These are phyloP conservation scores for Forsythia suspensa DNA, from an alignment of 257 asterid genomes.

Conservation along the genomic window DNA sequence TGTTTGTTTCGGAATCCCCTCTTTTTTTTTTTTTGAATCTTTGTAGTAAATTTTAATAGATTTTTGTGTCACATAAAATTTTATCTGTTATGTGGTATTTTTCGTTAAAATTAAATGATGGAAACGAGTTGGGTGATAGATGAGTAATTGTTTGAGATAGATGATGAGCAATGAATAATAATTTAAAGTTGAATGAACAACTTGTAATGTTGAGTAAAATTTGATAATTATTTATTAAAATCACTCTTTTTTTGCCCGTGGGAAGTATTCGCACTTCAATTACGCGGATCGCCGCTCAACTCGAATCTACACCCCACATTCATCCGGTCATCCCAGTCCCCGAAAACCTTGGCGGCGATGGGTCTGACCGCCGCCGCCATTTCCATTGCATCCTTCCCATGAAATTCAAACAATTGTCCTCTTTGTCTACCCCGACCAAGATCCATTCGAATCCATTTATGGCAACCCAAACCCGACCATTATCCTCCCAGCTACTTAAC, in stretches of 20 bases:
- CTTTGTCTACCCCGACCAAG: conserved; percentile 19
- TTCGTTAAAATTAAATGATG: no score
- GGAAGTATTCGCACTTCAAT: neutral
- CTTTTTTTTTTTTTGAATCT: no score
- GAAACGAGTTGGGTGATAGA: no score
- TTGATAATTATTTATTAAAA: no score
- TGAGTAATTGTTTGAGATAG: no score
- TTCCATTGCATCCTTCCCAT: conserved; percentile 30
- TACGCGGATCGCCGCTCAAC: neutral
- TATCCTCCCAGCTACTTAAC: conserved; percentile 28
- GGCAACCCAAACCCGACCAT: conserved; percentile 49
- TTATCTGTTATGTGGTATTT: no score
- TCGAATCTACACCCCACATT: neutral
- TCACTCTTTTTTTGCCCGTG: neutral
- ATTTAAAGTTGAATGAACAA: no score
- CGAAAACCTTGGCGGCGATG: conserved; percentile 33
- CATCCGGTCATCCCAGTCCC: neutral
- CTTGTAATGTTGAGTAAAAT: no score
- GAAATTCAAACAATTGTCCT: conserved; percentile 34
- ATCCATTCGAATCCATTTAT: conserved; percentile 31
- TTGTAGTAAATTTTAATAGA: no score
- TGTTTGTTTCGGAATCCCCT: no score
- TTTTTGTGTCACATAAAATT: no score
- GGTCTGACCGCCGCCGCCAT: conserved; percentile 27
- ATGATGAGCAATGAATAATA: no score